Conservation (phyloP, 176 grass and related monocot genomes). For the Metroxylon sagu region DNA sequence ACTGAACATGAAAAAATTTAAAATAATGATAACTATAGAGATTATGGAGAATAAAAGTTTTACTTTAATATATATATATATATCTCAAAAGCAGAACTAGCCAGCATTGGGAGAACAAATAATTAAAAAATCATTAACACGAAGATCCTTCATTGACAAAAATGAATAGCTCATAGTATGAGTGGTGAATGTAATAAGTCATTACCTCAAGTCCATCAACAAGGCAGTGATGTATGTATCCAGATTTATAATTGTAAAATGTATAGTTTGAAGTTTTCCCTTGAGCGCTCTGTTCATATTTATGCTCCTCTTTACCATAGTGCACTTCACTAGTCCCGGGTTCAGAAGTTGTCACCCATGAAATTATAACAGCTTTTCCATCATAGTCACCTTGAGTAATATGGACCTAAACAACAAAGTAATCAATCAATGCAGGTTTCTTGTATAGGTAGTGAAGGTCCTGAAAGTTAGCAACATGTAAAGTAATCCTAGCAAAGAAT, state of each 20-base stretch:
- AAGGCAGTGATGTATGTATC: conserved; percentile 91
- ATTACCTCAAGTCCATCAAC: conserved; percentile 68
- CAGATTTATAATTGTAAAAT: conserved; percentile 88
- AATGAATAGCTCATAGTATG: too few relatives aligned
- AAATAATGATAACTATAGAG: too few relatives aligned
- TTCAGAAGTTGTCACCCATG: conserved; percentile 71
- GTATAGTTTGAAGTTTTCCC: conserved; percentile 74
- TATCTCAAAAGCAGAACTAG: too few relatives aligned
- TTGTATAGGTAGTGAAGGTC: too few relatives aligned
- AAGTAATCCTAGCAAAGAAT: too few relatives aligned
- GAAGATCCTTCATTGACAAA: too few relatives aligned
- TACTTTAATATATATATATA: too few relatives aligned
- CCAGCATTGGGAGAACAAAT: too few relatives aligned
- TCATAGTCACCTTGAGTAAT: conserved; percentile 96
- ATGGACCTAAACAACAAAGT: conserved; percentile 53
- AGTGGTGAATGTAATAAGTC: background rate
- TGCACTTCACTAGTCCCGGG: conserved; percentile 56
- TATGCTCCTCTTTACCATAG: conserved; percentile 50
- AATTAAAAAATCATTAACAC: too few relatives aligned
- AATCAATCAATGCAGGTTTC: background rate
- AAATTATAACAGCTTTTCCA: conserved; percentile 79
- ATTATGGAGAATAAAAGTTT: too few relatives aligned
- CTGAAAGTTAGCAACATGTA: too few relatives aligned
- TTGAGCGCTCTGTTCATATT: conserved; percentile 54
- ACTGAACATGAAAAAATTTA: too few relatives aligned